Conservation (phyloP, 805 yeast genomes). For the Metschnikowia drakensbergensis region DNA sequence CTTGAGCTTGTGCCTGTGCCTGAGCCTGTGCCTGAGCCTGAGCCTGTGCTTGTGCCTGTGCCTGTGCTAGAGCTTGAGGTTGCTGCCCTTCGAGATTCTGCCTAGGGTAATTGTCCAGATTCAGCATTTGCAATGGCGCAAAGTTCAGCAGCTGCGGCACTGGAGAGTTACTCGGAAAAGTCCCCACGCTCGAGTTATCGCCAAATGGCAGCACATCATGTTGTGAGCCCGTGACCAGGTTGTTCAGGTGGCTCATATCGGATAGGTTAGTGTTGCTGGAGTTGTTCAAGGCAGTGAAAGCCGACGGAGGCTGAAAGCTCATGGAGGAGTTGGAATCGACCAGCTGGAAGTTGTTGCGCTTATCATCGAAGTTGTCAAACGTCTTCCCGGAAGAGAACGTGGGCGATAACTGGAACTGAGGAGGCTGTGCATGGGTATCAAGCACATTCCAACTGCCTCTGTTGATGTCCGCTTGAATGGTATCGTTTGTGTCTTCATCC, state of each 20-base stretch:
- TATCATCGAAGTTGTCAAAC: constrained; percentile 16
- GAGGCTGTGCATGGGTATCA: constrained; percentile 13
- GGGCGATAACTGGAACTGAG: constrained; percentile 24
- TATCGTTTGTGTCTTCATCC: constrained; percentile 38
- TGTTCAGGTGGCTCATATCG: constrained; percentile 28
- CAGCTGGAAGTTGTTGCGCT: constrained; percentile 30
- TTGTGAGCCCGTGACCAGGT: constrained; percentile 10
- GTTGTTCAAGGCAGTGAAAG: constrained; percentile 40
- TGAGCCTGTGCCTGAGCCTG: background rate
- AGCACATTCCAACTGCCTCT: constrained; percentile 2
- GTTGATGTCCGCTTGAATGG: constrained; percentile 12
- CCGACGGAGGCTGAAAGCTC: constrained; percentile 38
- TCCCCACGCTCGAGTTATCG: constrained; percentile 7
- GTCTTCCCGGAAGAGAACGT: constrained; percentile 18
- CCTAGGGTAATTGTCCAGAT: background rate
- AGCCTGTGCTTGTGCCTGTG: constrained; percentile 5
- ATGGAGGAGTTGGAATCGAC: constrained; percentile 31
- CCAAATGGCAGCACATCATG: constrained; percentile 9
- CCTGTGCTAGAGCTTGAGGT: background rate
- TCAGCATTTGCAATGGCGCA: background rate
- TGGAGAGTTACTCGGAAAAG: constrained; percentile 6
- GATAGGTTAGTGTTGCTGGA: constrained; percentile 38
- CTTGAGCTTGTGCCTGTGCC: background rate
- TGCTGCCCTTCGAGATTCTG: background rate
- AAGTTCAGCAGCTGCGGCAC: background rate